Conservation (phyloP, 2,329 filamentous ascomycete species). For the Aotearoamyces nothofagi region DNA sequence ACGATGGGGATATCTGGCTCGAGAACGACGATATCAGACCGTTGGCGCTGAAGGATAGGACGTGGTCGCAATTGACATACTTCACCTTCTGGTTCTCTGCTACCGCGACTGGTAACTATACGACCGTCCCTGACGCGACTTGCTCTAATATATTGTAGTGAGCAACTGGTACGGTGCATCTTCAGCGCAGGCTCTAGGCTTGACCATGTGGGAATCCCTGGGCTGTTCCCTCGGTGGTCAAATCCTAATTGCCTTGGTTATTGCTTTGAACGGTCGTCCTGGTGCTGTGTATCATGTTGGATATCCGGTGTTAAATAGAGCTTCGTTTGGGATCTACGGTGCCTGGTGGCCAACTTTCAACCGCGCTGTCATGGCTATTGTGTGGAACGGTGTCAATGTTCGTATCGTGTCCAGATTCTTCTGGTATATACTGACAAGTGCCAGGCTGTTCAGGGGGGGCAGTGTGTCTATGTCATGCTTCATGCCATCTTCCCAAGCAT, state of each 20-base stretch:
- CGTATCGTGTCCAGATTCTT: no score
- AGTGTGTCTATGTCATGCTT: slow-evolving; percentile 25
- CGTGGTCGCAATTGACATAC: slow-evolving; percentile 25
- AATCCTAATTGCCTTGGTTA: slow-evolving; percentile 23
- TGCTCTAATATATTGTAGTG: slow-evolving; percentile 13
- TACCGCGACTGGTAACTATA: slow-evolving; percentile 9
- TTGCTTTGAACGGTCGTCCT: slow-evolving; percentile 26
- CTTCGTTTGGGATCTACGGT: slow-evolving; percentile 28
- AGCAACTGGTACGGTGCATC: slow-evolving; percentile 24
- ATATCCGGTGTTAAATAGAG: slow-evolving; percentile 26
- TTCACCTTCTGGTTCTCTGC: slow-evolving; percentile 28
- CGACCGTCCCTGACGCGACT: no score
- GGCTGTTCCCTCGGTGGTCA: slow-evolving; percentile 26
- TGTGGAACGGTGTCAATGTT: slow-evolving; percentile 30
- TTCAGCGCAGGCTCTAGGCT: slow-evolving; percentile 25
- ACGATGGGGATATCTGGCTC: slow-evolving; percentile 18
- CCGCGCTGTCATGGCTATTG: slow-evolving; percentile 27
- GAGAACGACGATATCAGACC: slow-evolving; percentile 27
- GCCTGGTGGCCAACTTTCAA: slow-evolving; percentile 28
- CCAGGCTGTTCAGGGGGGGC: slow-evolving; percentile 15
- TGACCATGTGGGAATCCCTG: slow-evolving; percentile 33
- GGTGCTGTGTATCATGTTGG: slow-evolving; percentile 28
- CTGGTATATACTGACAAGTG: no score
- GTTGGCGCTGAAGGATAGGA: slow-evolving; percentile 23
- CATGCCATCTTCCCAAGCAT: slow-evolving; percentile 27